phyloP scores from a whole-genome alignment of 768 basidiomycete genomes.

The Termitomyces sp. region DNA sequence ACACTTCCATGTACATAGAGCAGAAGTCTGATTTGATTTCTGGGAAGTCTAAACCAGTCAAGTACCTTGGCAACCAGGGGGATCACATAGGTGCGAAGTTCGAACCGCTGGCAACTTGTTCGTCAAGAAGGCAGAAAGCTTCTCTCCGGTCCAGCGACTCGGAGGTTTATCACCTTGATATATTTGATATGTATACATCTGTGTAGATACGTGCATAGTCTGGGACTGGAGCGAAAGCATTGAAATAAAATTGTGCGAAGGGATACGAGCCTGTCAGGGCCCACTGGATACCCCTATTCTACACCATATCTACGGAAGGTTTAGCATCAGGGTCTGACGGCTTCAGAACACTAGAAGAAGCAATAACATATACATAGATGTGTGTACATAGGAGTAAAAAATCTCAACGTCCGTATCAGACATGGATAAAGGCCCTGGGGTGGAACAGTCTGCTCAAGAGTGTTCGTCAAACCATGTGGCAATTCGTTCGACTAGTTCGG shows the following conservation, averaged over 20 bases:
- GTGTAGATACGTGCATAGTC: too few relatives aligned
- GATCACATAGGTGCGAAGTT: not conserved
- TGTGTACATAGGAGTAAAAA: not conserved
- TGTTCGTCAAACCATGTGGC: conserved; percentile 55
- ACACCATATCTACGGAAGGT: not conserved
- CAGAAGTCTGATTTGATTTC: not conserved
- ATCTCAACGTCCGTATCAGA: not conserved
- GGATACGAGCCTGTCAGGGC: not conserved
- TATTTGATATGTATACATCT: too few relatives aligned
- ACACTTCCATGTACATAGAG: too few relatives aligned
- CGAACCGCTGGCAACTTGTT: too few relatives aligned
- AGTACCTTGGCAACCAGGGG: not conserved
- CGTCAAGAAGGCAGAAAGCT: too few relatives aligned
- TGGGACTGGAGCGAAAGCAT: not conserved
- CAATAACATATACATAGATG: not conserved
- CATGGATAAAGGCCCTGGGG: not conserved
- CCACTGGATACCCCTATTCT: not conserved
- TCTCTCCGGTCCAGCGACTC: too few relatives aligned
- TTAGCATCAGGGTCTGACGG: not conserved
- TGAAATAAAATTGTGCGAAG: too few relatives aligned
- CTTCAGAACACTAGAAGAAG: not conserved
- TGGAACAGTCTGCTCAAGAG: conserved; percentile 6
- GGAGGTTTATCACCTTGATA: too few relatives aligned
- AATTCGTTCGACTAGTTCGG: conserved; percentile 65
- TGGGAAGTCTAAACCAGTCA: too few relatives aligned